These are phyloP conservation scores for Arthrobotrys sinensis DNA, from an alignment of 2,329 filamentous ascomycete species.

Conservation along the genomic window DNA sequence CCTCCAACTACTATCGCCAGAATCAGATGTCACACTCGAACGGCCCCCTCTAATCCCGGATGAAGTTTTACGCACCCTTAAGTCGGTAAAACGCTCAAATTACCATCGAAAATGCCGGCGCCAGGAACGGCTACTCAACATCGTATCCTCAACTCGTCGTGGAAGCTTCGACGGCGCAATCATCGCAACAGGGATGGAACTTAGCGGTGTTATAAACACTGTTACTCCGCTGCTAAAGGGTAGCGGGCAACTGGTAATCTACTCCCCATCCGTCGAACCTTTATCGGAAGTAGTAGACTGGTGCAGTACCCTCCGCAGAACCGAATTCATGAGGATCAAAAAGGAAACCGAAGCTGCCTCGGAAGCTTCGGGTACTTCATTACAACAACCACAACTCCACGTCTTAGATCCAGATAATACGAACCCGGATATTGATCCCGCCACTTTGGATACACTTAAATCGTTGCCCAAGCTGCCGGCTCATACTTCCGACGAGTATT, in stretches of 20 bases:
- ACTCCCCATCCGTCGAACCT: constrained; percentile 84
- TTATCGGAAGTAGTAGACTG: constrained; percentile 83
- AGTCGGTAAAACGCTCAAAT: constrained; percentile 84
- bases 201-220: constrained; percentile 80
- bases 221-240: constrained; percentile 85
- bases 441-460: constrained; percentile 32
- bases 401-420: constrained; percentile 70
- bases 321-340: constrained; percentile 77
- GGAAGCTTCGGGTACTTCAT: not conserved
- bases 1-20: constrained; percentile 88
- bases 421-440: constrained; percentile 62
- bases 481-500: constrained; percentile 44
- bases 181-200: constrained; percentile 86
- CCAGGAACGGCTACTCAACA: constrained; percentile 79
- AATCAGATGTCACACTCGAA: constrained; percentile 81
- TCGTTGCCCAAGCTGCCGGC: constrained; percentile 35
- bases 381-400: constrained; percentile 24
- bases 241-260: constrained; percentile 87
- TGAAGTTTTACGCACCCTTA: constrained; percentile 78
- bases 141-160: constrained; percentile 81
- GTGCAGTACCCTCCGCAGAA: constrained; percentile 84
- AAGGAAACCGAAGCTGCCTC: constrained; percentile 39
- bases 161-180: constrained; percentile 88
- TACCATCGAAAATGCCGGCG: constrained; percentile 91
- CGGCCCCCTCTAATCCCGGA: constrained; percentile 75